These are phyloP conservation scores for Fraxinus latifolia DNA, from an alignment of 305 asterid genomes.

Conservation along the genomic window DNA sequence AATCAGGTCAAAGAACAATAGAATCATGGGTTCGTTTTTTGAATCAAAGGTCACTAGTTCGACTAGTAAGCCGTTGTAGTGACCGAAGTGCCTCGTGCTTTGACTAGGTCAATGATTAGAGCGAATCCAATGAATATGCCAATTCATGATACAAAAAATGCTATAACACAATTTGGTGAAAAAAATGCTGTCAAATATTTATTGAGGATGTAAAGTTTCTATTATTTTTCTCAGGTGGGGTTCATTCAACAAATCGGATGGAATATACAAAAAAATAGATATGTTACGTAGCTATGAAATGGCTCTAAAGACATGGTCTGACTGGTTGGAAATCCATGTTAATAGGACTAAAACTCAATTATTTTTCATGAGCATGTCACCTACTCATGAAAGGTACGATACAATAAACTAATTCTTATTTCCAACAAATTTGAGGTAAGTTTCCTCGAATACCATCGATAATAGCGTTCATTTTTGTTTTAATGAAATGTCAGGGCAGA, in stretches of 20 bases:
- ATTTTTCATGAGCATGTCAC: constrained; percentile 80
- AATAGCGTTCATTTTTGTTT: not conserved
- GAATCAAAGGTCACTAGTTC: not conserved
- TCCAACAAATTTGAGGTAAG: not conserved
- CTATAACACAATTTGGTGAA: not conserved
- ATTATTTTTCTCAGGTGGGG: constrained; percentile 63
- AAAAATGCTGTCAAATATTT: not conserved
- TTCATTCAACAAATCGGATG: constrained; percentile 56
- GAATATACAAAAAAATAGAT: constrained; percentile 61
- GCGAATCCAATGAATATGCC: not conserved
- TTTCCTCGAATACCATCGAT: not conserved
- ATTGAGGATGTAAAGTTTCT: not conserved
- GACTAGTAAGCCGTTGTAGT: not conserved
- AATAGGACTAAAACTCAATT: constrained; percentile 59
- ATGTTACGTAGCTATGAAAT: constrained; percentile 84
- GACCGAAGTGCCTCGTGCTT: not conserved
- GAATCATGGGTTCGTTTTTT: not conserved
- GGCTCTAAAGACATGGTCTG: constrained; percentile 83
- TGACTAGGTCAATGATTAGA: not conserved
- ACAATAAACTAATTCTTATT: not conserved
- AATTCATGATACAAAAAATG: not conserved
- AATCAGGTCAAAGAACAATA: not conserved
- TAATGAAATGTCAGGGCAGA: constrained; percentile 49
- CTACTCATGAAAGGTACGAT: constrained; percentile 70
- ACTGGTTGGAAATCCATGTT: constrained; percentile 84